phyloP scores from a whole-genome alignment of 495 filamentous ascomycete genomes.

The Daldinia childiae region DNA sequence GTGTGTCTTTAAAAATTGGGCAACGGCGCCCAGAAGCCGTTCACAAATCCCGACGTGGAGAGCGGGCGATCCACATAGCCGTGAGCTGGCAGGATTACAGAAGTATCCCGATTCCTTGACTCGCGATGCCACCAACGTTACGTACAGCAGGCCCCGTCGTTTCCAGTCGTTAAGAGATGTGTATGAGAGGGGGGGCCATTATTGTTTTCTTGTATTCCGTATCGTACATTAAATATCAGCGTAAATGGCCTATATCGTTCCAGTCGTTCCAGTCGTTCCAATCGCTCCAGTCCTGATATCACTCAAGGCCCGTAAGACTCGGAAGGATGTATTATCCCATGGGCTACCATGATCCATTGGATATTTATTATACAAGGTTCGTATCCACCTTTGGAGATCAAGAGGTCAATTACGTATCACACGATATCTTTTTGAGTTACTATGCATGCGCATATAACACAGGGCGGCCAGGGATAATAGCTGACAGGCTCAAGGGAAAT shows the following conservation, averaged over 20 bases:
- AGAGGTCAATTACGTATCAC: constrained; percentile 15
- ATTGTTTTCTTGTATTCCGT: constrained; percentile 6
- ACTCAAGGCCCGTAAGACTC: neutral
- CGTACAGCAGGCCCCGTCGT: constrained; percentile 19
- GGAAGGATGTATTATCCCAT: constrained; percentile 11
- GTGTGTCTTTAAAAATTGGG: constrained; percentile 16
- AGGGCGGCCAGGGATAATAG: neutral
- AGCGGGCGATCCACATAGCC: constrained; percentile 34
- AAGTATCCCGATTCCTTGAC: constrained; percentile 24
- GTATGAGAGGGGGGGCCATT: neutral
- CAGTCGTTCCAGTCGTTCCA: neutral
- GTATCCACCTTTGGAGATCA: neutral
- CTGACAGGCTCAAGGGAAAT: neutral
- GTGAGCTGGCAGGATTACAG: constrained; percentile 31
- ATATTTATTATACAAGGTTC: constrained; percentile 8
- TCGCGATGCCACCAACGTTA: constrained; percentile 28
- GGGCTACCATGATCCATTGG: constrained; percentile 1
- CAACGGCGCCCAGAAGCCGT: constrained; percentile 21
- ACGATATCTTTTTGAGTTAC: constrained; percentile 5
- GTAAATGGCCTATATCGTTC: neutral
- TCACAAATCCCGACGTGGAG: constrained; percentile 37
- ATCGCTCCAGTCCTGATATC: neutral
- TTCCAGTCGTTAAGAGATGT: neutral
- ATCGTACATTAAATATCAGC: constrained; percentile 1
- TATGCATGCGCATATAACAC: constrained; percentile 5